Evolutionary conservation across 1,284 basidiomycete genomes (phyloP), one percentile per base, ranked within the genome.

Genomic region (Limonomyces culmigenus): DNA sequence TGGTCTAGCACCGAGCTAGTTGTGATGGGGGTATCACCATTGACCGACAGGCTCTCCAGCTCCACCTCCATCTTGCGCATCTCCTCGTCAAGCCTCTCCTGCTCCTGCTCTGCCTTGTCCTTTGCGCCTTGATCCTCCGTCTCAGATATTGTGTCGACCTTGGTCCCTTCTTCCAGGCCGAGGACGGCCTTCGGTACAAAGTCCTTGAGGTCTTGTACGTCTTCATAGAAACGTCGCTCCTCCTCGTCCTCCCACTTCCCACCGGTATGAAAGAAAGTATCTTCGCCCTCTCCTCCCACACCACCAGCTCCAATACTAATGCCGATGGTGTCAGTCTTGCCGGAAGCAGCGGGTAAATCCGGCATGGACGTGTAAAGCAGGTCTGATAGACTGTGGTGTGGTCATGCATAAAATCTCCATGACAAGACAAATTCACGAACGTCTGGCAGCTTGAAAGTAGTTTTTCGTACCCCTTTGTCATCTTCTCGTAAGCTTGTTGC

Each of bases 201-300:
- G 41, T 93, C 88, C 41, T 79, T 80, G 31, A 98, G 57, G 51
- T 98, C 93, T 37, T 87, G 71, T 21, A 96, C 63, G 43, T 97
- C 89, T 52, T 97, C 92, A 50, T 85, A 98, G 58, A 96, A 98
- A 35, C 78, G 67, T 29, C 84, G 69, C 51, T 97, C 91, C 56
- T 98, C 95, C 43, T 98, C 95, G 48, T 98, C 95, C 51, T 92
- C 88, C 95, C 95, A 99, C 49, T 96, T 93, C 3, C 87, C 83
- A 2, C 80, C 77, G 4, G 65, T 57, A 2, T 59, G 58, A 18
- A 70, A 54, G 12, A 63, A 51, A 12, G 67, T 63, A 34, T 84
- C 70, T 2, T 72, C 65, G 2, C 69, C 64, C 12, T 77, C 70
- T 37, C 60, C 58, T 10, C 56, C 53, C 10, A 54, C 38, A 23